phyloP scores from a whole-genome alignment of 495 filamentous ascomycete genomes.

The Usnea hakonensis region DNA sequence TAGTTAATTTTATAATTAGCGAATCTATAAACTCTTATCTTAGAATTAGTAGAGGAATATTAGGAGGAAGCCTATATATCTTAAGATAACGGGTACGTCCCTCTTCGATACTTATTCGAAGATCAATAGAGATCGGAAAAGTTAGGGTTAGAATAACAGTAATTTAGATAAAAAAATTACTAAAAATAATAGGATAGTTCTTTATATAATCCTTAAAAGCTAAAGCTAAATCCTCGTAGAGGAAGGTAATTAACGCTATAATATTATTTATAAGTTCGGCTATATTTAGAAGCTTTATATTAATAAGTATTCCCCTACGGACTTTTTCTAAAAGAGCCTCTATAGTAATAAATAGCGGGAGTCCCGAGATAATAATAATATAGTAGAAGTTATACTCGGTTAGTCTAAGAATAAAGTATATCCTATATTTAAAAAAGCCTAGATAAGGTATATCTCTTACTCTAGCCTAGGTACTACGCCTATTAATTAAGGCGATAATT shows the following conservation, averaged over 20 bases:
- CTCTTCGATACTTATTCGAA: neutral
- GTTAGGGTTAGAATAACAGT: slow-evolving; percentile 15
- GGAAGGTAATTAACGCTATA: slow-evolving; percentile 18
- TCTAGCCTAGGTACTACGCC: neutral
- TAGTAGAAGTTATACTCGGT: slow-evolving; percentile 11
- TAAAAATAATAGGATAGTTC: neutral
- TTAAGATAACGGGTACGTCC: slow-evolving; percentile 18
- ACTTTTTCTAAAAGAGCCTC: slow-evolving; percentile 7
- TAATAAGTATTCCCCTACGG: slow-evolving; percentile 9
- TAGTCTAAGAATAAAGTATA: slow-evolving; percentile 4
- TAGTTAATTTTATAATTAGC: neutral
- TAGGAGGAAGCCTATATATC: slow-evolving; percentile 1
- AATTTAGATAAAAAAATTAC: neutral
- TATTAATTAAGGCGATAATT: neutral
- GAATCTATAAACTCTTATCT: neutral
- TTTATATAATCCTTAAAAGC: slow-evolving; percentile 6
- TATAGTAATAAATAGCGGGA: slow-evolving; percentile 5
- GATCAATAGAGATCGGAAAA: slow-evolving; percentile 5
- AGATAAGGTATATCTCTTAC: neutral
- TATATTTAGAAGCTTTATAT: slow-evolving; percentile 13
- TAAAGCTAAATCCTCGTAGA: slow-evolving; percentile 8
- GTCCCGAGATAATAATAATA: slow-evolving; percentile 8
- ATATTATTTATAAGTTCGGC: neutral
- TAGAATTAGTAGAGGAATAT: neutral
- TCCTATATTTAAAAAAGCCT: slow-evolving; percentile 15